Conservation (phyloP, 2,329 filamentous ascomycete genomes). For the Colletotrichum liaoningense region DNA sequence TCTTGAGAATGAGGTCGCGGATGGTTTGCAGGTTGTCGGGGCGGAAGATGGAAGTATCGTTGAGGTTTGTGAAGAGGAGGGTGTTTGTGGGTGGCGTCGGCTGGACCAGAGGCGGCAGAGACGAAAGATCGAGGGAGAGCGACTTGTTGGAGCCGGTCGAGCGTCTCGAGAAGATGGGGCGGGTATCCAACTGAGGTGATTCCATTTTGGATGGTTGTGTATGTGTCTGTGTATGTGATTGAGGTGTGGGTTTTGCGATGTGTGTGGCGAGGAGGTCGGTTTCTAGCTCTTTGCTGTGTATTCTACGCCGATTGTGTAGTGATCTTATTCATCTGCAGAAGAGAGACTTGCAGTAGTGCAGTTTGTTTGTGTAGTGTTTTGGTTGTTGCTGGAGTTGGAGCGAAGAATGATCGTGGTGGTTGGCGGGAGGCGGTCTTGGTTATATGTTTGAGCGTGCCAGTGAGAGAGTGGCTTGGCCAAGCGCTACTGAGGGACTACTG, state of each 20-base stretch:
- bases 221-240: slow-evolving; percentile 20
- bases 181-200: slow-evolving; percentile 42
- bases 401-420: not conserved
- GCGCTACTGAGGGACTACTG: slow-evolving; percentile 3
- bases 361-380: slow-evolving; percentile 24
- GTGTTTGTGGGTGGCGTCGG: slow-evolving; percentile 86
- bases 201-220: slow-evolving; percentile 45
- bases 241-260: not conserved
- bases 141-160: slow-evolving; percentile 59
- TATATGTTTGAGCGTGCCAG: slow-evolving; percentile 29
- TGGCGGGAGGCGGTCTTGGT: slow-evolving; percentile 31
- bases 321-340: not conserved
- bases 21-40: slow-evolving; percentile 80
- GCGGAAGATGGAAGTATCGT: slow-evolving; percentile 78
- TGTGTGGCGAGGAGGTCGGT: not conserved
- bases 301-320: not conserved
- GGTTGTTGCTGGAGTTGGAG: slow-evolving; percentile 20
- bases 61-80: slow-evolving; percentile 84
- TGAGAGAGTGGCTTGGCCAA: slow-evolving; percentile 27
- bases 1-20: slow-evolving; percentile 74
- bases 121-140: slow-evolving; percentile 80
- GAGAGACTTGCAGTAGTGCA: not conserved
- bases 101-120: slow-evolving; percentile 74
- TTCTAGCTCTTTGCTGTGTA: not conserved
- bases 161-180: slow-evolving; percentile 46